Base-by-base conservation (phyloP, 441 rosid genomes). In the Geranium incanum region DNA sequence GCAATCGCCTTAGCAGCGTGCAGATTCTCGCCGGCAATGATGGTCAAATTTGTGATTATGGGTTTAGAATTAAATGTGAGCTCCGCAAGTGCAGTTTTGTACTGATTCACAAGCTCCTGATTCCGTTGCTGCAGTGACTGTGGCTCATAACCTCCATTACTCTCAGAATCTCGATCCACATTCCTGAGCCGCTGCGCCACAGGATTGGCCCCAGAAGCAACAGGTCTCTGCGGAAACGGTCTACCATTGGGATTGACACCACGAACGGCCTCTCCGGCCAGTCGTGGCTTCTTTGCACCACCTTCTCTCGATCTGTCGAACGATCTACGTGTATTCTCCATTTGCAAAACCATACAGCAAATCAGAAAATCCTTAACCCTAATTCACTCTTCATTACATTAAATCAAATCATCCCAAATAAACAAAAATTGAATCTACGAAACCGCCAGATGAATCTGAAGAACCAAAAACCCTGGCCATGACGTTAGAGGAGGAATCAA, bases 51-150 rank as follows among this genome's bases (percentile, higher is more conserved):
- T 48, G 99, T 92, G 23, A 95, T 95, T 39, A 95, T 95, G 13
- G 97, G 98, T 79, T 95, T 95, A 5, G 99, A 95, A 79, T 95
- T 95, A 78, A 92, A 89, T n/a, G 96, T 92, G 72, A 95, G 90
- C 88, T 95, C 99, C 6, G 95, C 80, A 0, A 95, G 77, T n/a
- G 97, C 99, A 3, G 89, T 81, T 83, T 83, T 87, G 82, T 95
- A 95, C 84, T 92, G 98, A 72, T 83, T 88, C 79, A 95, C 88
- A 16, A 95, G 91, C 90, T 95, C 99, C 78, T 85, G 86, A 74
- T 86, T 88, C 74, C 82, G 93, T 73, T 85, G 94, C 64, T 78
- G 84, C 69, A 38, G 76, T 1, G 86, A 83, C 77, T 85, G 94
- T 0, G 97, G 97, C 79, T 88, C 86, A 70, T 89, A 87, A 19